Evolutionary conservation across 352 stramenopile genomes (phyloP).

Genomic region (Phytophthora quininea): DNA sequence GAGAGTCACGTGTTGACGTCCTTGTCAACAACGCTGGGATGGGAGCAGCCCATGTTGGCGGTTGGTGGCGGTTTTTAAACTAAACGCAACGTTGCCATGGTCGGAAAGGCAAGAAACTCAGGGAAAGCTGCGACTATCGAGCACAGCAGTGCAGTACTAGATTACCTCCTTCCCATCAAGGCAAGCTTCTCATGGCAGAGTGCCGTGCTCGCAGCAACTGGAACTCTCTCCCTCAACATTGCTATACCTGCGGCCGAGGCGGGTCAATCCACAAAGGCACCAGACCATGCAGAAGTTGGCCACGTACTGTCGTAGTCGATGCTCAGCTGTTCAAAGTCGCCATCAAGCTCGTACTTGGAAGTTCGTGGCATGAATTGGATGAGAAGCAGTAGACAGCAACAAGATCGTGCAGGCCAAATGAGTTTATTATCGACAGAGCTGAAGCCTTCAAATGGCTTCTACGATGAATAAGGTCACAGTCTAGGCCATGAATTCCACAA

Average conservation of each 20-base stretch:
- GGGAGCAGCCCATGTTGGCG: constrained; percentile 31
- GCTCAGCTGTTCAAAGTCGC: background rate
- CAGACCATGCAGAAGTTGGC: constrained; percentile 1
- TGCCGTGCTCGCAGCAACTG: constrained; percentile 16
- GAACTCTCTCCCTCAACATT: constrained; percentile 15
- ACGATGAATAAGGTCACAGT: background rate
- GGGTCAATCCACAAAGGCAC: constrained; percentile 19
- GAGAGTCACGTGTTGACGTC: constrained; percentile 85
- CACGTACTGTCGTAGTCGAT: background rate
- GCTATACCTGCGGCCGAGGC: constrained; percentile 7
- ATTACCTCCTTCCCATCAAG: no score
- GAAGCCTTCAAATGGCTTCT: constrained; percentile 12
- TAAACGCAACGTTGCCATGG: background rate
- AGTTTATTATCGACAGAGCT: constrained; percentile 10
- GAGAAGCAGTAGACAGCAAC: background rate
- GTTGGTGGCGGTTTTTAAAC: constrained; percentile 1
- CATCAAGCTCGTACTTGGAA: background rate
- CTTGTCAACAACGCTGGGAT: constrained; percentile 94
- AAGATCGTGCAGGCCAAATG: background rate
- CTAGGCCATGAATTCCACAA: constrained; percentile 59
- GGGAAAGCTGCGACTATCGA: no score
- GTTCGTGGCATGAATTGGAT: background rate
- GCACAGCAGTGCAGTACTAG: no score
- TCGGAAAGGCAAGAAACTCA: no score
- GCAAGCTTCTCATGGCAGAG: constrained; percentile 16